These are phyloP conservation scores for Lipomyces chichibuensis DNA, from an alignment of 805 yeast genomes.

Conservation along the genomic window DNA sequence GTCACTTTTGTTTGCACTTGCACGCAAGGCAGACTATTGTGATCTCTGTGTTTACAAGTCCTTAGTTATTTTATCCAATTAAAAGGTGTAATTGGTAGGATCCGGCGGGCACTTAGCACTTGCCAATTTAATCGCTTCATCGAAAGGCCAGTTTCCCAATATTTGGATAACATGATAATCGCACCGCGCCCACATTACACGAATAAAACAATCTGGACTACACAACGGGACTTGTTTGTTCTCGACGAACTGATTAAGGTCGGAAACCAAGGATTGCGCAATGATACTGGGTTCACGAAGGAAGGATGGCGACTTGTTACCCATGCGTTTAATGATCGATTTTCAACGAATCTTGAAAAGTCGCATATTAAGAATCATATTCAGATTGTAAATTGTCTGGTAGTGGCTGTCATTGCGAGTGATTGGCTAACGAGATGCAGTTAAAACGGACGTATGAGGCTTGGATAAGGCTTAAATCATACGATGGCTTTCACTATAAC, in stretches of 20 bases:
- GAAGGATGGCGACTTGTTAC: constrained; percentile 30
- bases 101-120: not conserved
- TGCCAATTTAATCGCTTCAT: not conserved
- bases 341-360: constrained; percentile 22
- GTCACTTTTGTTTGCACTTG: not conserved
- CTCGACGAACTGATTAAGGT: constrained; percentile 15
- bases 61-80: no score
- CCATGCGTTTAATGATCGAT: constrained; percentile 19
- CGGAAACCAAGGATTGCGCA: constrained; percentile 12
- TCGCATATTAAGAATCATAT: constrained; percentile 30
- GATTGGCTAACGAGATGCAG: constrained; percentile 6
- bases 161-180: not conserved
- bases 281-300: constrained; percentile 26
- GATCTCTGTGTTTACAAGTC: no score
- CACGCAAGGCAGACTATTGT: not conserved
- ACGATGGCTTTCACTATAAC: constrained; percentile 18
- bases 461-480: constrained; percentile 17
- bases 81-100: not conserved
- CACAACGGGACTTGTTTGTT: constrained; percentile 19
- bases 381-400: constrained; percentile 18
- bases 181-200: constrained; percentile 25
- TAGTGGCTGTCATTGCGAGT: not conserved
- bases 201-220: constrained; percentile 30
- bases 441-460: constrained; percentile 28
- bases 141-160: not conserved